Evolutionary conservation across 345 rosid species (phyloP).

Genomic region (Eucalyptus marginata): DNA sequence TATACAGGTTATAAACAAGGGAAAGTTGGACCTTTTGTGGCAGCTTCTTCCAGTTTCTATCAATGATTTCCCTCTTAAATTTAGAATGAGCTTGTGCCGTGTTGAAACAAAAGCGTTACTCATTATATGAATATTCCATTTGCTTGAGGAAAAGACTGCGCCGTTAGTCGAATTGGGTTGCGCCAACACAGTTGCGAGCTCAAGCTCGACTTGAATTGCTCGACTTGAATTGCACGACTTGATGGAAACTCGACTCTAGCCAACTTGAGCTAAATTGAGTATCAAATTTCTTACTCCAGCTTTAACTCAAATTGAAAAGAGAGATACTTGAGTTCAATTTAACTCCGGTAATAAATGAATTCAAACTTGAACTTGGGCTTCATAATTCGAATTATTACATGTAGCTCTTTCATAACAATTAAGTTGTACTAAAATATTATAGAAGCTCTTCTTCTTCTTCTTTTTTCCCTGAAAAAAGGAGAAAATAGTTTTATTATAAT

Average conservation of each 20-base stretch:
- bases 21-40: background rate
- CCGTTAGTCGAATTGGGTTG: accelerated
- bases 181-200: accelerated
- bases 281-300: background rate
- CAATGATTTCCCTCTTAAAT: background rate
- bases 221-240: background rate
- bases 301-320: background rate
- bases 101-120: accelerated
- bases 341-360: background rate
- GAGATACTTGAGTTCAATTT: background rate
- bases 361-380: background rate
- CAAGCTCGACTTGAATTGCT: background rate
- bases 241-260: background rate
- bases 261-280: background rate
- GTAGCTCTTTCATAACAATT: background rate
- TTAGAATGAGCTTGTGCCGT: background rate
- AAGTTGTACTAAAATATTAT: background rate
- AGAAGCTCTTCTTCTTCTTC: background rate
- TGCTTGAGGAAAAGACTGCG: accelerated
- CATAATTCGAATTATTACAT: background rate
- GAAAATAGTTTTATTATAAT: no score
- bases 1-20: background rate
- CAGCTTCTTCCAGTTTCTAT: background rate
- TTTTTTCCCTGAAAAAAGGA: no score
- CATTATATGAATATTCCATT: background rate